Conservation (phyloP, 345 rosid species). For the Rhodamnia rubescens region DNA sequence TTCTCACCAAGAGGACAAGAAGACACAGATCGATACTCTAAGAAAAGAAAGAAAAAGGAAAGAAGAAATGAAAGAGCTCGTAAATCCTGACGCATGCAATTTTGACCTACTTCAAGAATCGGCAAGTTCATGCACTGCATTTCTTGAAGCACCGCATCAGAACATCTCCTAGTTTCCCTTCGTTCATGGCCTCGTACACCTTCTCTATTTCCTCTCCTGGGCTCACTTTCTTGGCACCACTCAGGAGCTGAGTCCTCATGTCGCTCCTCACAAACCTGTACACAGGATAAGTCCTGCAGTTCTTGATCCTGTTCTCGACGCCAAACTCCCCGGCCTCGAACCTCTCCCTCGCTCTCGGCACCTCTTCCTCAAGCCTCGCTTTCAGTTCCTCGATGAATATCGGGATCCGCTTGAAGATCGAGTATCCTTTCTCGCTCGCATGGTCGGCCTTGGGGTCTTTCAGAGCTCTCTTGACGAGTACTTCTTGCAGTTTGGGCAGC, state of each 20-base stretch:
- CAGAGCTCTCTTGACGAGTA: constrained; percentile 19
- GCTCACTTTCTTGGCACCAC: constrained; percentile 32
- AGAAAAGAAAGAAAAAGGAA: neutral
- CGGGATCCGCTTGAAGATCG: constrained; percentile 25
- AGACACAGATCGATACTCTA: neutral
- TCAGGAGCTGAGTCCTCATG: constrained; percentile 28
- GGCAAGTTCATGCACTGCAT: neutral
- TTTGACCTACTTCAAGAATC: neutral
- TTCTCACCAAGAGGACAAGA: neutral
- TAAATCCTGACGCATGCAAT: neutral
- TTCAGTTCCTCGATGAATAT: constrained; percentile 24
- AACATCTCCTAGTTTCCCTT: constrained; percentile 25
- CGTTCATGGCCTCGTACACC: constrained; percentile 26
- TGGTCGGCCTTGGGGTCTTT: constrained; percentile 3
- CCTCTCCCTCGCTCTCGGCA: constrained; percentile 19
- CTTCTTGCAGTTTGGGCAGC: constrained; percentile 25
- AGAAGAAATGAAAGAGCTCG: neutral
- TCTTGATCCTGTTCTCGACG: constrained; percentile 18
- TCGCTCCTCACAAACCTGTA: constrained; percentile 34
- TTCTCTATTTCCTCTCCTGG: constrained; percentile 49
- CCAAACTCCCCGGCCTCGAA: constrained; percentile 14
- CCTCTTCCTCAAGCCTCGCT: constrained; percentile 23
- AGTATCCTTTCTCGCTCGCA: constrained; percentile 10
- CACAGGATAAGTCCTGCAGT: constrained; percentile 31
- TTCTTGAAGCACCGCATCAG: constrained; percentile 15